Evolutionary conservation across 2,329 filamentous ascomycete species (phyloP), one percentile per base, ranked within the genome.

Genomic region (Colletotrichum shisoi): DNA sequence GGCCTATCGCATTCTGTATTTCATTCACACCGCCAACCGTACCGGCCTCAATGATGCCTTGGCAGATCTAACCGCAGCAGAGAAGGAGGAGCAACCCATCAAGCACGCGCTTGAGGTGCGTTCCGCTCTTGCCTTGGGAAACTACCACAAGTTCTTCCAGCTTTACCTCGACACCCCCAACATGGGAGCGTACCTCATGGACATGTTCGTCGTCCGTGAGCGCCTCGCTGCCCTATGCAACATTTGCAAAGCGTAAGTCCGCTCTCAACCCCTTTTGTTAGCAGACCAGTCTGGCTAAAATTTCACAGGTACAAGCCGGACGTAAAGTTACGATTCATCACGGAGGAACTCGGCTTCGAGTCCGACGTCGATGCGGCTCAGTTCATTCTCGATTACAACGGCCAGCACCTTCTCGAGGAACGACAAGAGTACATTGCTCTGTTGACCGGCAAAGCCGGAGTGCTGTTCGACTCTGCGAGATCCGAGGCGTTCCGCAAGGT

Each of bases 1-100:
- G 87, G 95, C 94, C 71, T 99, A 99, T 85, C 94, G 95, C 87
- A 97, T 99, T 81, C 86, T 99, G 78, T 99, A 99, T 87, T 96
- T 97, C 84, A 95, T 99, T 81, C 94, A 98, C 80, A 98, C 95
- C 75, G 94, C 93, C 85, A 99, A 98, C 83, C 93, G 93, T 82
- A 94, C 92, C 81, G 94, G 94, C 81, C 91, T 99, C 86, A 98
- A 97, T 86, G 93, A 98, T 85, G 90, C 94, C 77, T 87, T 99
- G 84, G 93, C 94, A 86, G 94, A 97, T 91, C 91, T 99, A 95
- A 98, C 94, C 80, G 82, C 90, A 86, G 89, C 92, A 94, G 95
- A 98, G 83, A 97, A 97, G 84, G 84, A 89, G 79, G 90, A 95
- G 78, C 82, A 79, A 69, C 86, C 92, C 68, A 91, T 99, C 77